phyloP scores from a whole-genome alignment of 495 filamentous ascomycete genomes.

The Aspergillus homomorphus region DNA sequence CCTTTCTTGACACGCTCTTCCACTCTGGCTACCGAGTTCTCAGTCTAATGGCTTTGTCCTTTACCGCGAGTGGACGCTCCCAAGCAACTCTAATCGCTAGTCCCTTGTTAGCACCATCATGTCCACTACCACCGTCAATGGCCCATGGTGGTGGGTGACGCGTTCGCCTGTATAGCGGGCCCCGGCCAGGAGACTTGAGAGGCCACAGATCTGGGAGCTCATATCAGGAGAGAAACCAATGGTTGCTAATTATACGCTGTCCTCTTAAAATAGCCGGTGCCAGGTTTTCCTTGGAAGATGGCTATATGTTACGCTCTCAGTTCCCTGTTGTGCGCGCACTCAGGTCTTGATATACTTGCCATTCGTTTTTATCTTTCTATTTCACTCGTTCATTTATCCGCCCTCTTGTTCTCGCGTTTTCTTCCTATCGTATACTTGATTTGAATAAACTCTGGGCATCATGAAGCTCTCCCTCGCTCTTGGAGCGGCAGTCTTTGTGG shows the following conservation, averaged over 20 bases:
- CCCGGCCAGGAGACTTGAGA: neutral
- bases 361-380: neutral
- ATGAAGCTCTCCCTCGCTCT: slow-evolving; percentile 27
- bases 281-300: neutral
- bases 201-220: neutral
- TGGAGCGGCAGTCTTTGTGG: slow-evolving; percentile 22
- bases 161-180: slow-evolving; percentile 3
- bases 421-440: slow-evolving; percentile 1
- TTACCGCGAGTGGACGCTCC: neutral
- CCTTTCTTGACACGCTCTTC: neutral
- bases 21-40: neutral
- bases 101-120: neutral
- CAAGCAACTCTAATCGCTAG: neutral
- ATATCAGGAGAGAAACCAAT: neutral
- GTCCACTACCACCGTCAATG: neutral
- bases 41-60: neutral
- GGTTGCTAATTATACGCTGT: neutral
- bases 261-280: neutral
- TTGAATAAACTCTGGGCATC: slow-evolving; percentile 6
- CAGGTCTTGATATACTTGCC: neutral
- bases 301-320: neutral
- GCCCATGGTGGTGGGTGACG: neutral
- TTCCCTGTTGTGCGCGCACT: neutral
- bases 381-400: neutral
- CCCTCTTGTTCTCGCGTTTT: neutral